These are phyloP conservation scores for Malus sylvestris DNA, from an alignment of 306 rosid genomes.

Conservation along the genomic window DNA sequence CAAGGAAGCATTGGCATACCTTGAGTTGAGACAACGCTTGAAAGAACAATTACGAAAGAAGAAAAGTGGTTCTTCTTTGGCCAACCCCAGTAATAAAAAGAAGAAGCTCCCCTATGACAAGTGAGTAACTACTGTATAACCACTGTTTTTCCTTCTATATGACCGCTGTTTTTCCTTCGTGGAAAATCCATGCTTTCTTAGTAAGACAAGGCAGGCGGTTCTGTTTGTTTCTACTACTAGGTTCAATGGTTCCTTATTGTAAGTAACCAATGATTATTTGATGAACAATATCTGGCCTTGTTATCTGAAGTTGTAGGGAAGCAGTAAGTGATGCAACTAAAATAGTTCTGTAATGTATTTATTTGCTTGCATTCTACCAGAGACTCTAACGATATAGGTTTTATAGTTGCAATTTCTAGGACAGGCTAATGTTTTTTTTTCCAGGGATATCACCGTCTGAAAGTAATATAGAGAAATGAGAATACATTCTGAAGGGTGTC, in stretches of 20 bases:
- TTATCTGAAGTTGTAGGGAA: not conserved
- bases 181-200: not conserved
- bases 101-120: conserved; percentile 59
- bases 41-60: conserved; percentile 58
- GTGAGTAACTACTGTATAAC: conserved; percentile 36
- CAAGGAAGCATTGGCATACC: conserved; percentile 62
- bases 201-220: not conserved
- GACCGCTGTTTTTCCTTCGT: not conserved
- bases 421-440: not conserved
- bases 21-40: conserved; percentile 60
- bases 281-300: not conserved
- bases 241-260: not conserved
- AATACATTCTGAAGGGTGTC: not conserved
- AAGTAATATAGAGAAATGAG: not conserved
- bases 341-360: not conserved
- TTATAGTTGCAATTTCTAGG: not conserved
- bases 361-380: not conserved
- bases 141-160: not conserved
- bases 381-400: no score
- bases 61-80: conserved; percentile 35
- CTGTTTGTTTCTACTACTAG: not conserved
- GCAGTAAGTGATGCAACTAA: not conserved
- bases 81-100: conserved; percentile 32
- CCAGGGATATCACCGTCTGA: not conserved
- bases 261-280: not conserved